A percentile compares a stretch with the other conserved stretches of the same genome.
These are phyloP conservation scores for Gautieria morchelliformis DNA, from an alignment of 768 basidiomycete genomes.

Conservation along the genomic window DNA sequence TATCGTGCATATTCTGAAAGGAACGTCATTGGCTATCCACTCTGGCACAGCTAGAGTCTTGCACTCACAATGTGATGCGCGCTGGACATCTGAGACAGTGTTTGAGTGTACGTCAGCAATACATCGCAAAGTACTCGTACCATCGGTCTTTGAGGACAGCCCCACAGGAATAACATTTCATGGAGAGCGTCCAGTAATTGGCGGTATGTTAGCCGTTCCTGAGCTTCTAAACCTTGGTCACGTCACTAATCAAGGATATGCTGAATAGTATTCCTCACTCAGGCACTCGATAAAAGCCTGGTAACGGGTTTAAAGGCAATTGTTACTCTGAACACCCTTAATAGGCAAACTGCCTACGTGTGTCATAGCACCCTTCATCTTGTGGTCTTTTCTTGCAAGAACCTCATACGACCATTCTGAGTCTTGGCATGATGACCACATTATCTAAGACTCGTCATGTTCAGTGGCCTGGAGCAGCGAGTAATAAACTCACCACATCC, in stretches of 20 bases:
- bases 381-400: not conserved
- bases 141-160: not conserved
- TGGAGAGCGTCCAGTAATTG: not conserved
- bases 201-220: not conserved
- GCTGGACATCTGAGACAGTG: not conserved
- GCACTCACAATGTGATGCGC: not conserved
- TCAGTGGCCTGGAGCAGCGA: not conserved
- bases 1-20: not conserved
- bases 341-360: not conserved
- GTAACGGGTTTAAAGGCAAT: not conserved
- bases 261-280: not conserved
- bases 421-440: conserved; percentile 1
- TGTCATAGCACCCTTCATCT: not conserved
- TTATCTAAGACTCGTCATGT: not conserved
- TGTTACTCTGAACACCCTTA: not conserved
- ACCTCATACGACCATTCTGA: not conserved
- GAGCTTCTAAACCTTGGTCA: not conserved
- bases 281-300: not conserved
- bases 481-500: not conserved
- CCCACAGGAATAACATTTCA: not conserved
- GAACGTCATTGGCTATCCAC: not conserved
- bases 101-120: not conserved
- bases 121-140: not conserved
- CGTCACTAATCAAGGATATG: not conserved
- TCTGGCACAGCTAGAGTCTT: not conserved